Conservation (phyloP, 352 stramenopile species). For the Phytophthora citrophthora region DNA sequence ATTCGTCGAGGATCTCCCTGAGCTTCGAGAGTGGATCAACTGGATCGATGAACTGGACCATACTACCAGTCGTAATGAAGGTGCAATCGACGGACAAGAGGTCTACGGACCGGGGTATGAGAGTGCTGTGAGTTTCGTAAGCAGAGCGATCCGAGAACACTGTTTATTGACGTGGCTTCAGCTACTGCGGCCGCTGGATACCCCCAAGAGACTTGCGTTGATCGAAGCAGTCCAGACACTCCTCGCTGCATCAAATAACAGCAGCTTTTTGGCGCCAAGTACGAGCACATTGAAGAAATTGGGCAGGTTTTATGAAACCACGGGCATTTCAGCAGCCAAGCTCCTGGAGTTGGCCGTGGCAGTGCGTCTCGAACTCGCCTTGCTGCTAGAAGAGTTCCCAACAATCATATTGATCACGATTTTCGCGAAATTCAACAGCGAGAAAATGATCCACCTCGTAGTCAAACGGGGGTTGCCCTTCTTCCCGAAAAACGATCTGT, state of each 20-base stretch:
- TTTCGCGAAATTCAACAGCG: slow-evolving; percentile 61
- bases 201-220: slow-evolving; percentile 33
- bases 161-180: slow-evolving; percentile 57
- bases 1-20: slow-evolving; percentile 49
- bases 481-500: slow-evolving; percentile 52
- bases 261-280: slow-evolving; percentile 7
- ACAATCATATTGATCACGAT: slow-evolving; percentile 57
- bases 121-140: slow-evolving; percentile 43
- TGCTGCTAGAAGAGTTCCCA: slow-evolving; percentile 58
- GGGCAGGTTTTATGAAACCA: slow-evolving; percentile 62
- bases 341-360: slow-evolving; percentile 49
- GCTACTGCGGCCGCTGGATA: slow-evolving; percentile 43
- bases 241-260: slow-evolving; percentile 17
- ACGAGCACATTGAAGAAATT: slow-evolving; percentile 55
- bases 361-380: slow-evolving; percentile 32
- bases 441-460: slow-evolving; percentile 46
- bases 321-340: slow-evolving; percentile 35
- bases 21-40: slow-evolving; percentile 57
- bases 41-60: slow-evolving; percentile 48
- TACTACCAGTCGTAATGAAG: background rate
- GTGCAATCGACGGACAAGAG: slow-evolving; percentile 1
- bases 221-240: slow-evolving; percentile 36
- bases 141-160: slow-evolving; percentile 47
- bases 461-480: slow-evolving; percentile 36
- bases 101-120: slow-evolving; percentile 23